Evolutionary conservation across 2,329 filamentous ascomycete species (phyloP).

Genomic region (Fusarium luffae): DNA sequence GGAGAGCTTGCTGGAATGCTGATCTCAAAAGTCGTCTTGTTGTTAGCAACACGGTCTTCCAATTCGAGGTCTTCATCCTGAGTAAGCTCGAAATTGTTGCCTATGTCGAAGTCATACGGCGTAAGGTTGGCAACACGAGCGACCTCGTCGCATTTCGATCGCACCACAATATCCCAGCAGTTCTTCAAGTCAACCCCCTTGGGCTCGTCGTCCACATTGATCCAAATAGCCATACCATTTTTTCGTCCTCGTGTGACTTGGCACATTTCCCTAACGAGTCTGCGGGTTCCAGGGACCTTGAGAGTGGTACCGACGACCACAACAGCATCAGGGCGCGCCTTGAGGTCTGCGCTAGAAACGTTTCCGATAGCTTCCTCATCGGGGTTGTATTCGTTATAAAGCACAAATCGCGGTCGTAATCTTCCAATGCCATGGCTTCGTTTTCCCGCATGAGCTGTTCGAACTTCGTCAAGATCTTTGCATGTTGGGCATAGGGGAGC

Average conservation of each 20-base stretch:
- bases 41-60: background rate
- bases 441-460: constrained; percentile 81
- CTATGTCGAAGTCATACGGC: constrained; percentile 66
- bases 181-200: constrained; percentile 86
- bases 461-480: constrained; percentile 77
- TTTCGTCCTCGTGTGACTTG: constrained; percentile 82
- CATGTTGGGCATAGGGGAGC: constrained; percentile 84
- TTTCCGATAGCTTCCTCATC: constrained; percentile 96
- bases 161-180: constrained; percentile 92
- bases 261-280: constrained; percentile 92
- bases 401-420: constrained; percentile 89
- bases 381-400: constrained; percentile 97
- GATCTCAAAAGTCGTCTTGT: constrained; percentile 51
- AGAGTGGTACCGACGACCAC: constrained; percentile 95
- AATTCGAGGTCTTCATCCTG: constrained; percentile 49
- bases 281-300: constrained; percentile 91
- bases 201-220: constrained; percentile 89
- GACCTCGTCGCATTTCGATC: constrained; percentile 88
- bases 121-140: constrained; percentile 76
- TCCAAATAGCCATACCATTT: constrained; percentile 91
- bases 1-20: constrained; percentile 40
- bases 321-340: constrained; percentile 86
- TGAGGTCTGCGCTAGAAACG: constrained; percentile 86
- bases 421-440: constrained; percentile 93
- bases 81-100: constrained; percentile 61